Evolutionary conservation across 2,329 filamentous ascomycete genomes (phyloP), one percentile per base, ranked within the genome.

Genomic region (Nothophaeocryptopus gaeumannii): DNA sequence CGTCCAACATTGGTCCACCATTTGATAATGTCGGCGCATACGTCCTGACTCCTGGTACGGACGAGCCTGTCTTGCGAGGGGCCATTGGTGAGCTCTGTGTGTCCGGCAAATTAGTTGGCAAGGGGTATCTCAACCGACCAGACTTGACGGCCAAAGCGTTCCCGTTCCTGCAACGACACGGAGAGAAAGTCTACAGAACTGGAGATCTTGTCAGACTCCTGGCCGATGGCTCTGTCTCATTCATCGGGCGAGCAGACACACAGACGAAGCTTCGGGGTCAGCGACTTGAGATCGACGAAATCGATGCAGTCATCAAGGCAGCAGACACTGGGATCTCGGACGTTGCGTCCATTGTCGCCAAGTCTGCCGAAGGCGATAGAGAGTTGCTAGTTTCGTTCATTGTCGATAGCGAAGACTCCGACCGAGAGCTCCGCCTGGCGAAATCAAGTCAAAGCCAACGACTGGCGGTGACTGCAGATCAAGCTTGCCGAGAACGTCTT

Each of bases 211-310:
- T 96, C 1, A 79, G 91, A 5, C 77, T 95, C 12, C 71, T 95
- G 7, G 78, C 89, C 45, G 86, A 96, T 65, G 84, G 82, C 1
- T 89, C 85, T 37, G 91, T 96, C 58, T 86, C 92, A 48, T 96
- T 96, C 64, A 75, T 95, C 2, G 91, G 92, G 2, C 82, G 92
- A 11, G 86, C 86, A 5, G 92, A 97, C 64, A 89, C 95, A 47
- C 91, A 97, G 69, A 85, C 96, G 55, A 97, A 97, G 67, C 78
- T 96, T 2, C 83, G 92, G 9, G 91, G 91, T 0, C 91, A 96
- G 66, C 79, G 91, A 11, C 78, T 97, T 1, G 92, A 97, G 63
- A 86, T 95, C 53, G 88, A 86, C 1, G 91, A 97, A 71, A 95
- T 96, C 67, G 93, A 95, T 59, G 84, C 91, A 41, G 81, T 86